A percentile compares a stretch with the other conserved stretches of the same genome.
Evolutionary conservation across 1,284 basidiomycete genomes (phyloP).

Genomic region (Austroboletus niveus): DNA sequence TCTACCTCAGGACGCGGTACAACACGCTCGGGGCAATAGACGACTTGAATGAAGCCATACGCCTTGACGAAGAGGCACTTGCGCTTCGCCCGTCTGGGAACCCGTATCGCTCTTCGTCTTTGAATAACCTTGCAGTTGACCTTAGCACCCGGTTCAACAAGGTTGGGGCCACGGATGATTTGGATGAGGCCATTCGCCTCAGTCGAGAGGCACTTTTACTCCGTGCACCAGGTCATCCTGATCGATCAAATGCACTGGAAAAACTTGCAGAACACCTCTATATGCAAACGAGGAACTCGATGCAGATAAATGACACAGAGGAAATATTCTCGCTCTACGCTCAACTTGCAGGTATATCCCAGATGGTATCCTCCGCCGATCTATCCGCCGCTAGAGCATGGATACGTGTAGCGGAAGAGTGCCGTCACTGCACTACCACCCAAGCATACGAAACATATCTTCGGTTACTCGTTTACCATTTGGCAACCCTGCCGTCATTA

Average conservation of each 20-base stretch:
- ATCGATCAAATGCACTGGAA: neutral
- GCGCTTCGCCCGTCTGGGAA: neutral
- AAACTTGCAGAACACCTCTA: neutral
- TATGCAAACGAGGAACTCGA: neutral
- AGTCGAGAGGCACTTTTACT: neutral
- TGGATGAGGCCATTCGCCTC: neutral
- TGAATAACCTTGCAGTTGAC: neutral
- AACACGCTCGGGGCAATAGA: too few species aligned
- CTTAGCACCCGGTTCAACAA: neutral
- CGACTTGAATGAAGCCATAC: too few species aligned
- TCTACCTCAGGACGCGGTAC: too few species aligned
- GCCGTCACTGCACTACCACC: neutral
- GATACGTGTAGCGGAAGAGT: neutral
- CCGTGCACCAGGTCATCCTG: neutral
- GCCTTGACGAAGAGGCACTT: too few species aligned
- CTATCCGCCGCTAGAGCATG: neutral
- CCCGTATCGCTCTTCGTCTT: neutral
- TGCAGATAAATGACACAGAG: neutral
- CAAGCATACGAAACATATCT: neutral
- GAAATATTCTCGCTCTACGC: neutral
- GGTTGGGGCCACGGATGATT: neutral
- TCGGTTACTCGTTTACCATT: neutral
- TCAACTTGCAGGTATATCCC: neutral
- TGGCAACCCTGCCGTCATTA: neutral
- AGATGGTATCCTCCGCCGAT: neutral